Base-by-base conservation (phyloP, 1,284 basidiomycete genomes). In the Golubevia pallescens region DNA sequence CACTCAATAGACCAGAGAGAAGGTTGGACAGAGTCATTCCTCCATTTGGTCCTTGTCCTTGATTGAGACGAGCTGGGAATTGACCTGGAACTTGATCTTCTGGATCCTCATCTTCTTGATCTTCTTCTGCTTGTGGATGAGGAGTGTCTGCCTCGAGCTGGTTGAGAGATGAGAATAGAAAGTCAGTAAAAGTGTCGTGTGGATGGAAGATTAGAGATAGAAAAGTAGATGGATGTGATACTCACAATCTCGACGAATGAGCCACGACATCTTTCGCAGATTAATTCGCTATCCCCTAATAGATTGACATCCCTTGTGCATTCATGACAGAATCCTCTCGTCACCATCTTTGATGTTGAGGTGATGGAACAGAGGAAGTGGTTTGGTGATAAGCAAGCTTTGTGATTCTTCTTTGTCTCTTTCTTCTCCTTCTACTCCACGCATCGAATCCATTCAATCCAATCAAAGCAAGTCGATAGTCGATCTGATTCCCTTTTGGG, bases 241-340 rank as follows among this genome's bases (percentile, higher is more conserved):
- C 56, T 53, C 13, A 66, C 42, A 56, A 66, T 65, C 58, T 80
- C 78, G 59, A 80, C 71, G 55, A 80, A 80, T 32, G 65, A 64
- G 14, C 77, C 75, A 57, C 73, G 72, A 69, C 78, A 80, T 20
- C 73, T 70, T 1, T 76, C 76, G 55, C 78, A 80, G 13, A 72
- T 72, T 14, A 75, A 76, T 34, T 74, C 69, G 13, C 75, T 76
- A 1, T 69, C 72, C 67, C 72, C 71, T 51, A 78, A 66, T 0
- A 77, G 77, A 14, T 69, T 63, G n/a, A 77, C 75, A 56, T 79
- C 77, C 59, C 74, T 73, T 13, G 58, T 63, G 64, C 78, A 80
- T 58, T 77, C 67, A 57, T 77, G 75, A 61, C 78, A 80, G 55
- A 65, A 71, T 38, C 34, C 34, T 38, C 34, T 4, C 3, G 34